Conservation (phyloP, 192 early-diverging fungal species). For the Obelidium mucronatum region DNA sequence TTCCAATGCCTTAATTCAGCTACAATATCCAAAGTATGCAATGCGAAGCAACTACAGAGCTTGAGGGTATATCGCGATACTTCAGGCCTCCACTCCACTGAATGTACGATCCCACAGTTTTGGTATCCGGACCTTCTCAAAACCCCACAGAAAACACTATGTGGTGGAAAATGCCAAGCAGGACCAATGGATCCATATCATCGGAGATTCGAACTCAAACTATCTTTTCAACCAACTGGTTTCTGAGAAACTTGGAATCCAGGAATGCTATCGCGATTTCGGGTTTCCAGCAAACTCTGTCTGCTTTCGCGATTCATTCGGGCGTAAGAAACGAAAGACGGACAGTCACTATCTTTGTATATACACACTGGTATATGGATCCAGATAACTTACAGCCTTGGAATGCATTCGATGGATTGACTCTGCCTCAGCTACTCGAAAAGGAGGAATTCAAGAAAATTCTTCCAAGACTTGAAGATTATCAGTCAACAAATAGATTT, state of each 20-base stretch:
- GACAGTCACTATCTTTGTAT: not conserved
- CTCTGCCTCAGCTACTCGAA: too few species aligned
- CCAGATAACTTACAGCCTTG: not conserved
- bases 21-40: not conserved
- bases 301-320: too few species aligned
- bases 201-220: not conserved
- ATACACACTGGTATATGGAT: not conserved
- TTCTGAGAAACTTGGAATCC: not conserved
- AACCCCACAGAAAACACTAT: not conserved
- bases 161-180: not conserved
- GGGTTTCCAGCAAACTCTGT: not conserved
- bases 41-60: not conserved
- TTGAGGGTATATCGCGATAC: not conserved
- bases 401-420: too few species aligned
- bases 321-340: not conserved
- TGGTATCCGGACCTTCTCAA: not conserved
- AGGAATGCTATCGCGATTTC: not conserved
- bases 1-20: not conserved
- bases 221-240: not conserved
- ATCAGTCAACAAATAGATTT: too few species aligned
- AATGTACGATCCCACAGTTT: not conserved
- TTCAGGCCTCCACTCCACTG: not conserved
- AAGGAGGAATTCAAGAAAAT: too few species aligned
- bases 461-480: too few species aligned
- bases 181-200: not conserved